Evolutionary conservation across 495 filamentous ascomycete genomes (phyloP).

Genomic region (Neurospora sp.): DNA sequence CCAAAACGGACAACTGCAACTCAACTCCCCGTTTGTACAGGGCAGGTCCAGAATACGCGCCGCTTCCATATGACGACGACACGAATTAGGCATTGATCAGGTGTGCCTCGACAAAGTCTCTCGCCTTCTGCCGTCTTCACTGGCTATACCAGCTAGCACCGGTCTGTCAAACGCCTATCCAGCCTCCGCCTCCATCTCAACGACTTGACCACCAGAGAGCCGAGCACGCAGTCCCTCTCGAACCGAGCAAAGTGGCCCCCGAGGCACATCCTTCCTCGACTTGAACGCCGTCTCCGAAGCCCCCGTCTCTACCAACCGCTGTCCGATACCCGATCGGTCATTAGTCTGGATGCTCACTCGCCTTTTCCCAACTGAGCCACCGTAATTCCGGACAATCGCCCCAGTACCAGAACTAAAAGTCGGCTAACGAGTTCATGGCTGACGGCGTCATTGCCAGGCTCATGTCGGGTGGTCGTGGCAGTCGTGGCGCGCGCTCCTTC

Average conservation of each 20-base stretch:
- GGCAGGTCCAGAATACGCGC: background rate
- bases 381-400: background rate
- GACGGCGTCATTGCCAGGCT: background rate
- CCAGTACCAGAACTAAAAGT: background rate
- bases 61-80: background rate
- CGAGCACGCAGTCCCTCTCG: background rate
- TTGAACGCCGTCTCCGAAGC: background rate
- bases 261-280: background rate
- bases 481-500: conserved; percentile 40
- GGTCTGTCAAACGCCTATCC: background rate
- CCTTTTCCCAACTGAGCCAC: background rate
- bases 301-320: background rate
- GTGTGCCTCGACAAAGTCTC: background rate
- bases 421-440: background rate
- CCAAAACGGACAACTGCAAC: background rate
- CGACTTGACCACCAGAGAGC: background rate
- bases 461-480: background rate
- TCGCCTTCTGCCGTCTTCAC: background rate
- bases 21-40: background rate
- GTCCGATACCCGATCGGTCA: background rate
- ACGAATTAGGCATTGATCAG: background rate
- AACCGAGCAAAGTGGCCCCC: background rate
- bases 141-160: background rate
- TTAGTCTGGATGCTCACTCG: background rate
- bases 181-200: background rate